A percentile compares a stretch with the other conserved stretches of the same genome.
Conservation (phyloP, 345 rosid species). For the Salix arbutifolia region DNA sequence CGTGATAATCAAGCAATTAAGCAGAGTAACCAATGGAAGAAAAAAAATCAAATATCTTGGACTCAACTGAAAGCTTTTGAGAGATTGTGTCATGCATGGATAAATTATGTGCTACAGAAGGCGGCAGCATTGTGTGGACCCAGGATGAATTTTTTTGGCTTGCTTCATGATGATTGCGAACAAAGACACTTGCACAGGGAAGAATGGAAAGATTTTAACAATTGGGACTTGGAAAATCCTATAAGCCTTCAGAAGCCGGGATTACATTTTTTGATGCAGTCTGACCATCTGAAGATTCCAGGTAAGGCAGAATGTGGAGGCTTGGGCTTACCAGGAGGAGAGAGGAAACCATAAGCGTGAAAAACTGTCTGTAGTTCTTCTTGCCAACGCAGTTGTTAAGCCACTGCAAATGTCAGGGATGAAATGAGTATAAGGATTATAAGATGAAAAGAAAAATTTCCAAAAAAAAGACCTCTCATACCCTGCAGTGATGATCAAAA, state of each 20-base stretch:
- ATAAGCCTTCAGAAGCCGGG: not conserved
- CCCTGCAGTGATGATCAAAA: slow-evolving; percentile 99
- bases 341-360: slow-evolving; percentile 84
- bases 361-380: slow-evolving; percentile 81
- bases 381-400: slow-evolving; percentile 93
- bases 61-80: not conserved
- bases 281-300: slow-evolving; percentile 21
- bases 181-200: not conserved
- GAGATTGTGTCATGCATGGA: not conserved
- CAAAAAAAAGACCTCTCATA: slow-evolving; percentile 24
- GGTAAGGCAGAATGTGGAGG: slow-evolving; percentile 18
- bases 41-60: not conserved
- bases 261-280: not conserved
- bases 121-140: not conserved
- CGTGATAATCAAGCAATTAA: not conserved
- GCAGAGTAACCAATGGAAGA: not conserved
- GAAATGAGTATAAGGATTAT: slow-evolving; percentile 14
- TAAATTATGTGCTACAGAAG: not conserved
- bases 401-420: slow-evolving; percentile 57
- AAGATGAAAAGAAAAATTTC: not conserved
- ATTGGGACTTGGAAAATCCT: not conserved
- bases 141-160: no score
- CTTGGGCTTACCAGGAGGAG: slow-evolving; percentile 69
- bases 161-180: not conserved
- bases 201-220: not conserved